Conservation (phyloP, 139 green algal species). For the Tetradesmus obliquus region DNA sequence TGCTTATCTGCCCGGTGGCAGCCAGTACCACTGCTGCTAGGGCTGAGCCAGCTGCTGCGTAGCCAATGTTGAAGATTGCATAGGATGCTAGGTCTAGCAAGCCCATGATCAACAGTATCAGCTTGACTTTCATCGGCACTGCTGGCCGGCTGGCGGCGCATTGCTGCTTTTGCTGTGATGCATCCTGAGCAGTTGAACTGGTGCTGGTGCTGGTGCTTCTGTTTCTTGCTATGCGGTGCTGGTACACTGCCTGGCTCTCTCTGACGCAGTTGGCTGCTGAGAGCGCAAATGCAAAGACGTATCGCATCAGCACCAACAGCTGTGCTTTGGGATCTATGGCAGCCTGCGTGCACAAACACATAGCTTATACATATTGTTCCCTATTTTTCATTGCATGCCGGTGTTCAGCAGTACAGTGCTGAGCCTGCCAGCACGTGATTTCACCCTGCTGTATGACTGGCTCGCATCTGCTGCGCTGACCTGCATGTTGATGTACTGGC, state of each 20-base stretch:
- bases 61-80: slow-evolving; percentile 28
- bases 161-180: background rate
- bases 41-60: slow-evolving; percentile 12
- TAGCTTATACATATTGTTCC: background rate
- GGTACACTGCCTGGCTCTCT: background rate
- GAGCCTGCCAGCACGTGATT: background rate
- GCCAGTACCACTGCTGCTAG: slow-evolving; percentile 26
- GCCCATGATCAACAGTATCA: slow-evolving; percentile 12
- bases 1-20: slow-evolving; percentile 28
- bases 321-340: slow-evolving; percentile 16
- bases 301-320: slow-evolving; percentile 19
- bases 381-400: no score
- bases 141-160: background rate
- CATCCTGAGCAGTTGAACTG: background rate
- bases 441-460: background rate
- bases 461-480: background rate
- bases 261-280: background rate
- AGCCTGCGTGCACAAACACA: slow-evolving; percentile 1
- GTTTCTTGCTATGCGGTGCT: background rate
- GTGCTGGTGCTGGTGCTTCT: background rate
- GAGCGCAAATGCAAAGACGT: slow-evolving; percentile 24
- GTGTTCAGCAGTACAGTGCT: background rate
- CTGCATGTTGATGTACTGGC: slow-evolving; percentile 22
- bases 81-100: slow-evolving; percentile 23
- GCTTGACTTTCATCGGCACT: background rate